Base-by-base conservation (phyloP, 441 rosid genomes). In the Gossypium davidsonii region DNA sequence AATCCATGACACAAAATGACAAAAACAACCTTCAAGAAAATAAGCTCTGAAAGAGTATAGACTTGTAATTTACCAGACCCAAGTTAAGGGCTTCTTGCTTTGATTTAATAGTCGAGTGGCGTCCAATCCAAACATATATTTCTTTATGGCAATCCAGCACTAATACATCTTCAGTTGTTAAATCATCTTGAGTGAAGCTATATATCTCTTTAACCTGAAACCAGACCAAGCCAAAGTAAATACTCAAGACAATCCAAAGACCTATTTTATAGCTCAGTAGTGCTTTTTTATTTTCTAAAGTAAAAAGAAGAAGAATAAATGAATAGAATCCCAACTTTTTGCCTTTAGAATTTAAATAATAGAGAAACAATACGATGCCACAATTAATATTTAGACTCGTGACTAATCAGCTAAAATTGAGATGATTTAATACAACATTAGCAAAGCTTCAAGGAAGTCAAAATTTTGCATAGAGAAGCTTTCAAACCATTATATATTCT, bases 121-220 rank as follows among this genome's bases (percentile, higher is more conserved):
- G 74, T 79, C 98, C 98, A 76, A 91, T 77, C 98, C 98, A 91
- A 57, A 94, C 88, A 77, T 82, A 84, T 80, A 94, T 77, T 79
- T 94, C 98, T 59, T 79, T 79, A 49, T 85, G 88, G 84, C 92
- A 88, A 82, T 90, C 84, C 25, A 94, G 73, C 14, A 90, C 74
- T 42, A 90, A 77, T 71, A 94, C 86, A 84, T 91, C 98, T 82
- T 94, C 98, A 14, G 98, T 88, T 67, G 91, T 89, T 80, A 94
- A 84, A 84, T 94, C 98, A 83, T 91, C 95, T 82, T 91, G 98
- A 17, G 90, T 80, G 81, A 86, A 94, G 88, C 86, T 91, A 85
- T 87, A 85, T 80, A 94, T 86, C 87, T 91, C 98, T 71, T 85
- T 88, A 76, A 88, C 90, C 98, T 91, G 91, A 80, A 73, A 72